Percentiles rank a stretch among this genome's conserved stretches.
phyloP scores from a whole-genome alignment of 2,329 filamentous ascomycete species.

The Diaporthe capsici region DNA sequence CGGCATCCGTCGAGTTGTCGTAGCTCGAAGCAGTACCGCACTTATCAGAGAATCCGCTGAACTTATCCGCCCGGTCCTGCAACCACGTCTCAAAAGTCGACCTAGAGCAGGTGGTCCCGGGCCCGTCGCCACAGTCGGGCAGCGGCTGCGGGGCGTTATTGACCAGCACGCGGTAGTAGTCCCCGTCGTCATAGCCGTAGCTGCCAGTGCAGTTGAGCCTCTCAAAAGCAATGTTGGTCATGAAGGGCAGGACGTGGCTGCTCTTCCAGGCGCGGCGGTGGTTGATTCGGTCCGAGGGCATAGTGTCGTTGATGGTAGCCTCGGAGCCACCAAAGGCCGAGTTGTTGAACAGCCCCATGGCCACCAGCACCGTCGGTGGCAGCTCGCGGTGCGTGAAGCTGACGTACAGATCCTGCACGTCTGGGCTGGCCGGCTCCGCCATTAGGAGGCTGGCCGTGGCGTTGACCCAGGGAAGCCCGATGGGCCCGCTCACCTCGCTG shows the following conservation, averaged over 20 bases:
- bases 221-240: constrained; percentile 77
- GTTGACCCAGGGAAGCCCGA: constrained; percentile 78
- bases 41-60: constrained; percentile 56
- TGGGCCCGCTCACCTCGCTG: constrained; percentile 66
- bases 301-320: constrained; percentile 70
- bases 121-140: constrained; percentile 58
- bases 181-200: constrained; percentile 66
- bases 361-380: constrained; percentile 75
- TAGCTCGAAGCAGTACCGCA: constrained; percentile 52
- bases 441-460: constrained; percentile 68
- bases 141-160: constrained; percentile 60
- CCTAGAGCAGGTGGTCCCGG: constrained; percentile 59
- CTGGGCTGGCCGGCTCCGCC: constrained; percentile 46
- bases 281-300: constrained; percentile 75
- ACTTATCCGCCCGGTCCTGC: constrained; percentile 53
- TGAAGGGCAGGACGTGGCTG: constrained; percentile 74
- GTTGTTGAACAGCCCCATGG: constrained; percentile 80
- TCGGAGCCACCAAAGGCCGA: constrained; percentile 67
- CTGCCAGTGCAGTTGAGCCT: constrained; percentile 71
- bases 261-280: constrained; percentile 74
- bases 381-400: constrained; percentile 80
- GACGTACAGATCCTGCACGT: constrained; percentile 72
- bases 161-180: constrained; percentile 62
- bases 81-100: constrained; percentile 56
- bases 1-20: constrained; percentile 52